phyloP scores from a whole-genome alignment of 306 rosid genomes.

The Fragaria ananassa region DNA sequence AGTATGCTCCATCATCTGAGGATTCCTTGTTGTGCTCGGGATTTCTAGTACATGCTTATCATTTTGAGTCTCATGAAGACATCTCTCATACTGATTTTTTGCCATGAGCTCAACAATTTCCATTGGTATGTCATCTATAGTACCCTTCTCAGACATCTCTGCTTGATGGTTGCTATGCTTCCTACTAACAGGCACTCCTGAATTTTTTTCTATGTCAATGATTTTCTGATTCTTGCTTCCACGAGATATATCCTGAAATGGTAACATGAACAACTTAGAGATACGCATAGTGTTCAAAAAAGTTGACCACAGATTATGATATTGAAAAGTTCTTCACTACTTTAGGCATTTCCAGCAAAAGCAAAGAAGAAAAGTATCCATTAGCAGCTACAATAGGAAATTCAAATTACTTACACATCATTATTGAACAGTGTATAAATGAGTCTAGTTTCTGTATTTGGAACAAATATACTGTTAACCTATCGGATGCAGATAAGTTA shows the following conservation, averaged over 20 bases:
- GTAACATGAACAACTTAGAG: conserved; percentile 14
- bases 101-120: conserved; percentile 96
- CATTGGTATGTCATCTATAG: conserved; percentile 81
- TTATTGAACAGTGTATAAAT: neutral
- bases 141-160: conserved; percentile 53
- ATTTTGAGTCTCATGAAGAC: conserved; percentile 55
- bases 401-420: neutral
- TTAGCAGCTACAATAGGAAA: conserved; percentile 7
- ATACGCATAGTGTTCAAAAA: neutral
- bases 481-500: neutral
- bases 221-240: conserved; percentile 42
- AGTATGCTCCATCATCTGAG: conserved; percentile 37
- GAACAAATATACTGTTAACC: neutral
- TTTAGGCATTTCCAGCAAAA: conserved; percentile 3
- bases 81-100: conserved; percentile 76
- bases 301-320: neutral
- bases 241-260: conserved; percentile 56
- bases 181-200: conserved; percentile 27
- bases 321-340: neutral
- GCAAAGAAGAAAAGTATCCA: neutral
- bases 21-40: conserved; percentile 40
- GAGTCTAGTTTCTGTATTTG: neutral
- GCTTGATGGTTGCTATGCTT: conserved; percentile 40
- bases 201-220: conserved; percentile 39
- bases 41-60: conserved; percentile 34